Base-by-base conservation (phyloP, 1,284 basidiomycete genomes). In the Inonotus obliquus region DNA sequence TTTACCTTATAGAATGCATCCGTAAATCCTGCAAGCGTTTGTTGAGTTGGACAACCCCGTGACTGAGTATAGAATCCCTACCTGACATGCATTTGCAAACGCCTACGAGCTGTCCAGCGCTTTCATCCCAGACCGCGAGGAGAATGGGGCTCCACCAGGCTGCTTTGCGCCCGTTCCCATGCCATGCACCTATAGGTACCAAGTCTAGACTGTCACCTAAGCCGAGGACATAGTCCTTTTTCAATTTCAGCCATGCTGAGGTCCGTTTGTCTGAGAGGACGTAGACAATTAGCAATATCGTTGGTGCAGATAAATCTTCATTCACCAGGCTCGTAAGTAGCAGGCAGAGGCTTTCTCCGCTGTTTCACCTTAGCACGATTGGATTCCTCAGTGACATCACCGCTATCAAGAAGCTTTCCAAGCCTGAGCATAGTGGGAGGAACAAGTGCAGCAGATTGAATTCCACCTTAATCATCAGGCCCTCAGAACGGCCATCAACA, bases 131-230 rank as follows among this genome's bases (percentile, higher is more conserved):
- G 55, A 89, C 74, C 9, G 89, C 94, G 35, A 97, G 81, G 13
- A 98, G 78, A 67, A 97, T 86, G 0, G 95, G 95, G 65, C 87
- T 91, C 93, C 94, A 98, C 94, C 94, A 97, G 29, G 85, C 82
- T 9, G 87, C 89, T 74, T 97, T 98, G 38, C 94, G 77, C n/a
- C 95, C 95, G 73, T 89, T 91, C 48, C 95, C 95, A 75, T 96
- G 87, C 93, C 91, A 96, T 19, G 90, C 92, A 39, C 87, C 92
- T 62, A 92, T 81, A 2, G 90, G 91, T 17, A 66, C 67, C 35
- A 86, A 70, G 68, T 86, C 84, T 25, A 88, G 75, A 39, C 81
- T 81, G 66, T 87, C 87, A 32, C 84, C 84, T 35, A 89, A 69
- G 0, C 83, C 84, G 25, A 77, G 77, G 25, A 87, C 83, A 67